These are phyloP conservation scores for Fusarium miscanthi DNA, from an alignment of 2,329 filamentous ascomycete genomes.

Conservation along the genomic window DNA sequence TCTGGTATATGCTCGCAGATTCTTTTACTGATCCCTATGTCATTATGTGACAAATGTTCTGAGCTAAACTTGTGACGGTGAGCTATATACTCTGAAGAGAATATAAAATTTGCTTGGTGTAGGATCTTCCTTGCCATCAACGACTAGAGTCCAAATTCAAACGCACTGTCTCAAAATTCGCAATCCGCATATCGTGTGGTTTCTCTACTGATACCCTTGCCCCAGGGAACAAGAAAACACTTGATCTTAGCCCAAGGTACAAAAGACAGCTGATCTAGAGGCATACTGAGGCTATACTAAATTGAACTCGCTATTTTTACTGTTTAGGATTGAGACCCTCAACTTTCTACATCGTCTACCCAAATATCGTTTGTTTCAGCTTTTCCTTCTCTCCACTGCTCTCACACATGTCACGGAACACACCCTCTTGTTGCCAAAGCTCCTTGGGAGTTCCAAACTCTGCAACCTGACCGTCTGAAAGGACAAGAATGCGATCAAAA, in stretches of 20 bases:
- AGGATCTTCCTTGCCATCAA: not conserved
- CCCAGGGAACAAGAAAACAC: not conserved
- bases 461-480: slow-evolving; percentile 73
- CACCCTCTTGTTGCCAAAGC: slow-evolving; percentile 65
- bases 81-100: not conserved
- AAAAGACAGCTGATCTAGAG: not conserved
- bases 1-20: not conserved
- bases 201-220: not conserved
- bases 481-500: slow-evolving; percentile 78
- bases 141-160: not conserved
- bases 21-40: not conserved
- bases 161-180: not conserved
- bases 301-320: not conserved
- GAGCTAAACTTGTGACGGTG: not conserved
- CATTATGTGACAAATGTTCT: not conserved
- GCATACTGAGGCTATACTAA: not conserved
- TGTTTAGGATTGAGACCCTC: not conserved
- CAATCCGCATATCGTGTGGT: not conserved
- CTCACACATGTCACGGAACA: slow-evolving; percentile 73
- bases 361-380: slow-evolving; percentile 59
- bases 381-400: slow-evolving; percentile 69
- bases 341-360: not conserved
- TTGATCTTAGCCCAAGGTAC: not conserved
- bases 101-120: not conserved
- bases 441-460: slow-evolving; percentile 75